phyloP scores from a whole-genome alignment of 2,329 filamentous ascomycete species.

The Dactylellina drechsleri region DNA sequence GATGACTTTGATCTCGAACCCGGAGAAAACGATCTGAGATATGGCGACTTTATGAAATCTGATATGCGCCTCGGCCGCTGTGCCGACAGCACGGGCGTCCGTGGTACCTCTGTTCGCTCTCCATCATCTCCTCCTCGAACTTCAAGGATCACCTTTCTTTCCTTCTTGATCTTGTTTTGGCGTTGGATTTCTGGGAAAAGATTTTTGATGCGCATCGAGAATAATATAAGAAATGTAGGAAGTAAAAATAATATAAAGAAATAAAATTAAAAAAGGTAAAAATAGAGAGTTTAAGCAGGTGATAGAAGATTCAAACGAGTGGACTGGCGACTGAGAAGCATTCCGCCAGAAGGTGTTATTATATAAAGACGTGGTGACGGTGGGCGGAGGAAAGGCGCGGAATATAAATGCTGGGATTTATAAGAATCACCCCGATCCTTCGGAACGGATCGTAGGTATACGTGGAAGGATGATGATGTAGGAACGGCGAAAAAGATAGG shows the following conservation, averaged over 20 bases:
- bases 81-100: conserved; percentile 43
- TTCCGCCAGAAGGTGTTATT: conserved; percentile 33
- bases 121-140: conserved; percentile 21
- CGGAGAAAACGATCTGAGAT: conserved; percentile 33
- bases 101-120: conserved; percentile 21
- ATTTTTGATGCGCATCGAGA: conserved; percentile 51
- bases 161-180: conserved; percentile 45
- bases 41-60: conserved; percentile 47
- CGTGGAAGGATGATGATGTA: conserved; percentile 26
- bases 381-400: neutral
- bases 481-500: conserved; percentile 19
- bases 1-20: conserved; percentile 19
- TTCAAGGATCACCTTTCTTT: conserved; percentile 24
- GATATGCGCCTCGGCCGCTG: conserved; percentile 43
- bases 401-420: conserved; percentile 47
- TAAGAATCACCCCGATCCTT: conserved; percentile 43
- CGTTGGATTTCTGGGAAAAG: conserved; percentile 51
- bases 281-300: conserved; percentile 16
- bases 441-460: conserved; percentile 33
- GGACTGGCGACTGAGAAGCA: conserved; percentile 31
- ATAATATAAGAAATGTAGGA: conserved; percentile 3
- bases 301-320: conserved; percentile 38
- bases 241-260: conserved; percentile 4
- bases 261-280: conserved; percentile 16
- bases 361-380: too few species aligned